Evolutionary conservation across 2,329 filamentous ascomycete species (phyloP), one percentile per base, ranked within the genome.

Genomic region (Fulvia fulva): DNA sequence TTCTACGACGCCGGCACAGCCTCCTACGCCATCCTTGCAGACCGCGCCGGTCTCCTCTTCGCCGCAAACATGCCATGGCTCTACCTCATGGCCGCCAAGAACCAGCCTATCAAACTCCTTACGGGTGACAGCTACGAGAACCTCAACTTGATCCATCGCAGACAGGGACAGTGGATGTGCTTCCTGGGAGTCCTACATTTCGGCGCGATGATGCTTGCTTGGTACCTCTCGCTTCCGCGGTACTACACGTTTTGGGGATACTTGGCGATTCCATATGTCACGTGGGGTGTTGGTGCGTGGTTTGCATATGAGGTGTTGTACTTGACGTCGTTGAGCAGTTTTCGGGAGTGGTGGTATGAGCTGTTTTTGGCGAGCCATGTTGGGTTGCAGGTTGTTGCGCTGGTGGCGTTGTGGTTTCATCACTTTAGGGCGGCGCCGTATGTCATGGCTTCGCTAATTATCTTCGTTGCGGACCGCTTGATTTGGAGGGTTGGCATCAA

Each of bases 41-140:
- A 87, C 66, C 76, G 83, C 28, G 78, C 80, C 37, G 83, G 82
- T 5, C 75, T 81, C 44, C 67, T 85, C 2, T 81, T 82, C 63
- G 75, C 76, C 16, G 75, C 76, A 11, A 82, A 82, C 56, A 70
- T 83, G 1, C 79, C 80, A 3, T 70, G 81, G 41, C 75, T 88
- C 2, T 88, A 88, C 68, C 74, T 88, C 4, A 76, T 88, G 3
- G 80, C 83, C 1, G 85, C 86, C 30, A 89, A 88, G 70, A 88
- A 85, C 59, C 85, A 87, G 61, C 86, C 85, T 0, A 67, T 88
- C 32, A 81, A 82, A 58, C 64, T 77, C 1, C 73, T 88, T 19
- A 87, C 85, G 0, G 84, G 85, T 3, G 80, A 81, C 61, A 87
- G 84, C 0, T 88, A 88, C 66, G 85, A 88, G 70, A 80, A 82